Evolutionary conservation across 306 rosid genomes (phyloP), one percentile per base, ranked within the genome.

Genomic region (Fagus sylvatica): DNA sequence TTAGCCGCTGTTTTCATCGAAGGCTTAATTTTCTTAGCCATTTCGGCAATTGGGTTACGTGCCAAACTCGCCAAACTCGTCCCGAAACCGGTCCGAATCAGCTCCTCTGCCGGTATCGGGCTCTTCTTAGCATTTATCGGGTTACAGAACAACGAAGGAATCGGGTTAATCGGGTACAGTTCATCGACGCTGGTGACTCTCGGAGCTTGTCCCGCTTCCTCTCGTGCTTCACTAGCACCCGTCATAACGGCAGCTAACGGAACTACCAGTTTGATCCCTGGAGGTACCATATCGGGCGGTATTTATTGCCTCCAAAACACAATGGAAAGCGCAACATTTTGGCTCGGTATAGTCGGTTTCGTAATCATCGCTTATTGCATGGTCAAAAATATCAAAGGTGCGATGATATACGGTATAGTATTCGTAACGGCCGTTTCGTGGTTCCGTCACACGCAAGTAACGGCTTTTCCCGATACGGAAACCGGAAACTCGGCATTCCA

Each of bases 91-190:
- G 96, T 96, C 4, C 78, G 98, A 19, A 90, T 96, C 76, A 93
- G 98, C 87, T 93, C 99, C 72, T 93, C 98, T 0, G 99, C 99
- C 0, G 98, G 99, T 70, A 96, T 96, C 32, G 99, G 99, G 7
- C 96, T 96, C 56, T 96, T 96, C 71, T 67, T 96, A 0, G 98
- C 99, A 2, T 93, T 93, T 83, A 96, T 96, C 73, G 99, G 98
- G 51, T 86, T 96, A 17, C 98, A 96, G 8, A 84, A 76, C 84
- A 93, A 89, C 56, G 90, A 96, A 76, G 99, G 99, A 54, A 85
- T 96, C 60, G 99, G 99, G 6, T 75, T 96, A 4, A 2, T 96
- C 42, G 98, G 96, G 0, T 96, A 89, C 72, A 90, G 91, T 62
- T 70, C 98, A 0, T 90, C 99, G 3, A 96, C 99, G 0, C 68